Evolutionary conservation across 2,329 filamentous ascomycete genomes (phyloP).

Genomic region (Botrytis deweyae): DNA sequence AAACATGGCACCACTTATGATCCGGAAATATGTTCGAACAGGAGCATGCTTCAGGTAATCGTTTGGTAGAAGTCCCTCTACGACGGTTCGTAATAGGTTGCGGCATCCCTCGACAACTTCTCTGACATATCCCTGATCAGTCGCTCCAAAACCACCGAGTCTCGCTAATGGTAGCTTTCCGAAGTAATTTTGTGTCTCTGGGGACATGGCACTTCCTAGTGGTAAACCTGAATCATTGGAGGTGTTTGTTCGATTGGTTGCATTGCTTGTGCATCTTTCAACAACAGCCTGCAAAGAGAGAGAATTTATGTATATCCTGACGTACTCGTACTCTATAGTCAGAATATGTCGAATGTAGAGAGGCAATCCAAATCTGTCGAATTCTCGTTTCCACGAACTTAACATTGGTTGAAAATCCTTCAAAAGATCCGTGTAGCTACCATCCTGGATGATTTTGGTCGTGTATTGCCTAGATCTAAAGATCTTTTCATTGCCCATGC

Average conservation of each 20-base stretch:
- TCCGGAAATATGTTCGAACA: conserved; percentile 81
- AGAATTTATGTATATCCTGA: conserved; percentile 91
- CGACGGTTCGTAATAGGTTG: conserved; percentile 73
- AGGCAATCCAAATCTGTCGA: conserved; percentile 72
- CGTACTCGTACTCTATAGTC: conserved; percentile 93
- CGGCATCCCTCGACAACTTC: conserved; percentile 77
- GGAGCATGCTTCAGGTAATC: conserved; percentile 80
- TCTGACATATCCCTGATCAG: conserved; percentile 70
- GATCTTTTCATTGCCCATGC: conserved; percentile 81
- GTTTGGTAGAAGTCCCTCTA: conserved; percentile 70
- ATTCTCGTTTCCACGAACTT: conserved; percentile 74
- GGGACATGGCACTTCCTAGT: conserved; percentile 50
- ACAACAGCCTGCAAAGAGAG: conserved; percentile 92
- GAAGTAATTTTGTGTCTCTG: conserved; percentile 64
- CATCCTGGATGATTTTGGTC: conserved; percentile 81
- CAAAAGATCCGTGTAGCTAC: conserved; percentile 77
- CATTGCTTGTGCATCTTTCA: conserved; percentile 82
- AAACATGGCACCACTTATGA: conserved; percentile 83
- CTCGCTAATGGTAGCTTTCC: conserved; percentile 63
- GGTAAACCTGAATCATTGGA: conserved; percentile 41
- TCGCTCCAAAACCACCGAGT: conserved; percentile 61
- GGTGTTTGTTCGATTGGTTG: conserved; percentile 45
- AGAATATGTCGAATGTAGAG: conserved; percentile 72
- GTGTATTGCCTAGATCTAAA: conserved; percentile 88
- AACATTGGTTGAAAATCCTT: conserved; percentile 79